Percentiles rank a stretch among this genome's conserved stretches.
phyloP scores from a whole-genome alignment of 192 early-diverging fungal genomes.

The Umbelopsis ramanniana region DNA sequence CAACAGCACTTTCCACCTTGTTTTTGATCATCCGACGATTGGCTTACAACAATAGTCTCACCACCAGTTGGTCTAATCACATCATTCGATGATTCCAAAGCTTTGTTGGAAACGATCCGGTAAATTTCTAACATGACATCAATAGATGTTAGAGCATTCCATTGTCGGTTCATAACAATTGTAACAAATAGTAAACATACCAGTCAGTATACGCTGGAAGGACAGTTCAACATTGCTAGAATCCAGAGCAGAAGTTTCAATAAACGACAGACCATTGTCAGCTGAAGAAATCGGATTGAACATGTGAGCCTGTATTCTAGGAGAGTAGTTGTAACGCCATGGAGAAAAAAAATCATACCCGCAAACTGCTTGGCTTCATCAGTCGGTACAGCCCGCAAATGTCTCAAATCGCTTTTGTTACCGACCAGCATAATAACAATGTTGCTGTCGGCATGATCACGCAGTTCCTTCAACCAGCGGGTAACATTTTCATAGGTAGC shows the following conservation, averaged over 20 bases:
- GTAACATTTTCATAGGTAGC: slow-evolving; percentile 94
- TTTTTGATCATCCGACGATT: slow-evolving; percentile 60
- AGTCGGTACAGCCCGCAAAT: slow-evolving; percentile 94
- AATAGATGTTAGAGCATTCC: slow-evolving; percentile 15
- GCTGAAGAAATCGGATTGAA: slow-evolving; percentile 38
- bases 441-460: slow-evolving; percentile 96
- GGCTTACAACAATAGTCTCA: slow-evolving; percentile 70
- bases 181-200: slow-evolving; percentile 48
- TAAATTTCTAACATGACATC: slow-evolving; percentile 77
- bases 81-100: slow-evolving; percentile 81
- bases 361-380: slow-evolving; percentile 99
- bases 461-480: slow-evolving; percentile 98
- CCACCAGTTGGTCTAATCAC: slow-evolving; percentile 69
- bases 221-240: slow-evolving; percentile 95
- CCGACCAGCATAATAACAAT: slow-evolving; percentile 99
- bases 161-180: neutral
- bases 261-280: slow-evolving; percentile 94
- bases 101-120: slow-evolving; percentile 96
- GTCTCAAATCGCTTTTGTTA: slow-evolving; percentile 98
- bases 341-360: slow-evolving; percentile 48
- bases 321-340: too few species aligned
- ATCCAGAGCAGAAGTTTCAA: slow-evolving; percentile 98
- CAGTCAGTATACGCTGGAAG: slow-evolving; percentile 94
- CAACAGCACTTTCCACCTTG: slow-evolving; percentile 71
- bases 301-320: slow-evolving; percentile 5